Evolutionary conservation across 768 basidiomycete genomes (phyloP), one percentile per base, ranked within the genome.

Genomic region (Tulasnella sp.): DNA sequence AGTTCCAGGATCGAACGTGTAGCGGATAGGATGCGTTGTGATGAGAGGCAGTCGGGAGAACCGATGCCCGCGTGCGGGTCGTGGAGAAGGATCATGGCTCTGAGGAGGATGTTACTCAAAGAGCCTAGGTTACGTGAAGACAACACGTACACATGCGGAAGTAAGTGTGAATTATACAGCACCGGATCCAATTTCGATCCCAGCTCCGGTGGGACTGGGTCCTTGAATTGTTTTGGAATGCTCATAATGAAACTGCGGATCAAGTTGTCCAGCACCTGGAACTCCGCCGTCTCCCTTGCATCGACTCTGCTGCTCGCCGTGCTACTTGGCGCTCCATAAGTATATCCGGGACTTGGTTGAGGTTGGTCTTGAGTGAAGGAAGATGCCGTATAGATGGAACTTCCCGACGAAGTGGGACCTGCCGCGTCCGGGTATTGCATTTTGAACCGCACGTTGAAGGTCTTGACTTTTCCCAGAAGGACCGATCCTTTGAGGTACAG

Each of bases 181-280:
- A 92, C 90, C 72, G 89, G 87, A 73, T 90, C 89, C 20, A 93
- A 87, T 18, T 86, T 81, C 20, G n/a, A 14, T 28, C 37, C 37
- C 28, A 87, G 86, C 1, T 84, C 84, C 22, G 84, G 83, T 44
- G 28, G 44, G 28, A 93, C 88, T 2, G 93, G 92, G 80, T 89
- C 88, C 79, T 88, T 87, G 54, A 92, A 85, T 80, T 90, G 89
- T 54, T 85, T 82, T 0, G 92, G 91, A 81, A 93, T 90, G 4
- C 90, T 90, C 22, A 88, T 84, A 37, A 88, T 87, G 84, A 93
- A 93, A 0, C 89, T 88, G 1, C 87, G 85, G n/a, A 91, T 87
- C 44, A 90, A 86, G 46, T 88, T 86, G 83, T 94, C 92, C 37
- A 94, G 86, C 81, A 92, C 90, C 60, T 89, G 86, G 85, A 93